Conservation (phyloP, 192 early-diverging fungal species). For the Lunasporangiospora selenospora region DNA sequence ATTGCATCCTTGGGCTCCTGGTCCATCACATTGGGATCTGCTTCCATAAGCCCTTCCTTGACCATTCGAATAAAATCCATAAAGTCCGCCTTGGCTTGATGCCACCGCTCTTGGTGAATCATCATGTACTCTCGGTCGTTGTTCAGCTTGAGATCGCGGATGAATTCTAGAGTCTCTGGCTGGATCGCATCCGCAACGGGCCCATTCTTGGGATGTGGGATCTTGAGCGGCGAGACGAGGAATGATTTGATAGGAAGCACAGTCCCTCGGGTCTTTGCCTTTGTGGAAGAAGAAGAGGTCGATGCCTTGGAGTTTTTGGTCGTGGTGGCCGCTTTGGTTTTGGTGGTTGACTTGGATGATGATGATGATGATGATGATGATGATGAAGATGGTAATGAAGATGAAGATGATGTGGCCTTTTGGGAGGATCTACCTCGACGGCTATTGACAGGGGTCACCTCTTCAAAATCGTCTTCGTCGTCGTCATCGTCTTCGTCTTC, state of each 20-base stretch:
- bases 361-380: not conserved
- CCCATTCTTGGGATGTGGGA: conserved; percentile 43
- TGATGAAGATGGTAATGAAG: too few species aligned
- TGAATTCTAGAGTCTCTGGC: conserved; percentile 55
- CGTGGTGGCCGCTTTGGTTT: not conserved
- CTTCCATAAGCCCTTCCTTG: conserved; percentile 44
- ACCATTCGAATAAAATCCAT: conserved; percentile 53
- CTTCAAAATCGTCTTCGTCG: not conserved
- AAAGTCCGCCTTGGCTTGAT: conserved; percentile 49
- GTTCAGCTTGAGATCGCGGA: conserved; percentile 53
- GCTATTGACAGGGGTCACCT: too few species aligned
- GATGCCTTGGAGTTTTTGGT: not conserved
- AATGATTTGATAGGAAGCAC: conserved; percentile 11
- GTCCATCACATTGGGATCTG: conserved; percentile 53
- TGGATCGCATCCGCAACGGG: conserved; percentile 56
- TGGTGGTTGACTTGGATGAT: not conserved
- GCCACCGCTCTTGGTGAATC: conserved; percentile 43
- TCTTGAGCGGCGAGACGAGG: conserved; percentile 9
- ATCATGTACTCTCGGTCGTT: conserved; percentile 60
- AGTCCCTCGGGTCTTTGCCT: conserved; percentile 2
- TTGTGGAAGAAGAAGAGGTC: not conserved
- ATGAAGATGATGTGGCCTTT: conserved; percentile 19
- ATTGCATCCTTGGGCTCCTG: conserved; percentile 53
- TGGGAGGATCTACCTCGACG: not conserved
- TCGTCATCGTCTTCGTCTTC: conserved; percentile 3